phyloP scores from a whole-genome alignment of 768 basidiomycete genomes.

The Termitomyces sp. region DNA sequence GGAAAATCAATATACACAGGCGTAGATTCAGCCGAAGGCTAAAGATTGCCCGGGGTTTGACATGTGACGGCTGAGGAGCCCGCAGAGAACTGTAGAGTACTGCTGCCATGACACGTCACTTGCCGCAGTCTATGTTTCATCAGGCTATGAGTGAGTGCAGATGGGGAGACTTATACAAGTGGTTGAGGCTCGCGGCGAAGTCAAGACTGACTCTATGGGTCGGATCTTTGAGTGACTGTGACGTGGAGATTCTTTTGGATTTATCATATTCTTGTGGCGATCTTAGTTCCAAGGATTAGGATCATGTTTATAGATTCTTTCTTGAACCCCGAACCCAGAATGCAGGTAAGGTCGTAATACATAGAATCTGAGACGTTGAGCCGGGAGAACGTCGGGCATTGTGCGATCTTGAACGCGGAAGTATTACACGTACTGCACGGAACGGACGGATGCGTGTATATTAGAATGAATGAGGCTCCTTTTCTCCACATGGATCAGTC shows the following conservation, averaged over 20 bases:
- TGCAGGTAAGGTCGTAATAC: not conserved
- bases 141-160: not conserved
- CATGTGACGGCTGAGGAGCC: not conserved
- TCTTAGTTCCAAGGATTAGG: not conserved
- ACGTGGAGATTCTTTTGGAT: not conserved
- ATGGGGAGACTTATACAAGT: not conserved
- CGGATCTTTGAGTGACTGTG: not conserved
- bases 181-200: not conserved
- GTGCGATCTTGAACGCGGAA: conserved; percentile 1
- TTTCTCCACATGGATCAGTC: not conserved
- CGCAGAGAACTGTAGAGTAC: not conserved
- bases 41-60: not conserved
- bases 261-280: not conserved
- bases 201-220: not conserved
- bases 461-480: not conserved
- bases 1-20: not conserved
- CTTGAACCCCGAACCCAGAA: not conserved
- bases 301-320: not conserved
- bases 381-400: conserved; percentile 4
- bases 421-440: not conserved
- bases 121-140: no score
- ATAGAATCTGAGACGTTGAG: not conserved
- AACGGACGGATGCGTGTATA: not conserved
- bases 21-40: not conserved
- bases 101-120: not conserved